A percentile compares a stretch with the other conserved stretches of the same genome.
Evolutionary conservation across 129 eudicot genomes (phyloP).

Genomic region (Tagetes patula): DNA sequence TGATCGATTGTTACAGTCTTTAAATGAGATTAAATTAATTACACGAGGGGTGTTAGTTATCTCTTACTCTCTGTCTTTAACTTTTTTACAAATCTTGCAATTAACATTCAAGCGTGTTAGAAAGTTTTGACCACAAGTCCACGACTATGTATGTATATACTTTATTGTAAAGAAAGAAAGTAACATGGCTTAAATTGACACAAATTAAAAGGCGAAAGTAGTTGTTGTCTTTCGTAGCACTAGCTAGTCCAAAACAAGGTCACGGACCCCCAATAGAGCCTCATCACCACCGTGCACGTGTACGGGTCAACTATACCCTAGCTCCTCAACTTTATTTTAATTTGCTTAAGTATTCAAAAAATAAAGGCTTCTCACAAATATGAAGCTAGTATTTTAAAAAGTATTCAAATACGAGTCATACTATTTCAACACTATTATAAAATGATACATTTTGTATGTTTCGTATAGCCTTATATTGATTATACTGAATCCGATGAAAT

Average conservation of each 20-base stretch:
- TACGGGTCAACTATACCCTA: neutral
- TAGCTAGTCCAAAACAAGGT: neutral
- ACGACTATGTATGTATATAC: neutral
- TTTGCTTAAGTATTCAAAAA: neutral
- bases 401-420: neutral
- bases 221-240: neutral
- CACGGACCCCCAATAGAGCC: neutral
- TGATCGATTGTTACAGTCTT: too few species aligned
- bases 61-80: neutral
- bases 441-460: too few species aligned
- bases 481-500: too few species aligned
- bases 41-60: neutral
- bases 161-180: neutral
- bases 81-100: neutral
- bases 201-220: neutral
- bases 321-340: neutral
- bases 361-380: neutral
- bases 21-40: too few species aligned
- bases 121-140: neutral
- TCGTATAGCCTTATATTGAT: too few species aligned
- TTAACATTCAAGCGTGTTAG: neutral
- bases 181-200: neutral
- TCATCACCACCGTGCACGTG: neutral
- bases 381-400: neutral
- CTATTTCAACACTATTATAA: too few species aligned